Evolutionary conservation across 805 yeast species (phyloP).

Genomic region (Wickerhamomyces ciferrii): DNA sequence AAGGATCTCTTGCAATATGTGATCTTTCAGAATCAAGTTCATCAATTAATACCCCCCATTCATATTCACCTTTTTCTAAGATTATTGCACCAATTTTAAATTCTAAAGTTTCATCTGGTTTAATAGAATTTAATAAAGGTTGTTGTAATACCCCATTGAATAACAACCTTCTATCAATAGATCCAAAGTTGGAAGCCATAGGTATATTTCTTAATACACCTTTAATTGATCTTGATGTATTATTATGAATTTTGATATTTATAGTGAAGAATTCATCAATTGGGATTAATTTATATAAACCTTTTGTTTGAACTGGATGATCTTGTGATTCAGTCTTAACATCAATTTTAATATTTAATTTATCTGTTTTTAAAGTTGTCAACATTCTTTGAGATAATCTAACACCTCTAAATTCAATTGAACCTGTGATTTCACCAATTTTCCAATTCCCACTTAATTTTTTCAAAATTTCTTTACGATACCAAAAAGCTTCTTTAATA

Average conservation of each 20-base stretch:
- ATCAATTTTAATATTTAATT: slow-evolving; percentile 30
- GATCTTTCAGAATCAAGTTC: slow-evolving; percentile 32
- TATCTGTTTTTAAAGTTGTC: slow-evolving; percentile 43
- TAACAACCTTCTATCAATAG: slow-evolving; percentile 54
- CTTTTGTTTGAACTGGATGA: slow-evolving; percentile 12
- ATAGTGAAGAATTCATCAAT: slow-evolving; percentile 48
- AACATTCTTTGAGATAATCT: slow-evolving; percentile 60
- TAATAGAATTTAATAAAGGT: slow-evolving; percentile 36
- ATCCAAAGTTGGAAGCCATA: slow-evolving; percentile 25
- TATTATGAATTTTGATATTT: slow-evolving; percentile 44
- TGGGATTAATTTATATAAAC: slow-evolving; percentile 27
- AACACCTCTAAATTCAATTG: slow-evolving; percentile 61
- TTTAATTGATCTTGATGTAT: slow-evolving; percentile 31
- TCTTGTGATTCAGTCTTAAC: background rate
- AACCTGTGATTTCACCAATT: slow-evolving; percentile 42
- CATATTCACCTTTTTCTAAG: slow-evolving; percentile 74
- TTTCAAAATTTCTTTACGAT: slow-evolving; percentile 58
- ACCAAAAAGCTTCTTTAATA: slow-evolving; percentile 75
- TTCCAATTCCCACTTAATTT: slow-evolving; percentile 66
- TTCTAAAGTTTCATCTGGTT: slow-evolving; percentile 35
- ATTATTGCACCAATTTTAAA: slow-evolving; percentile 55
- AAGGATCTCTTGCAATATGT: slow-evolving; percentile 32
- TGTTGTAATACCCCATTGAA: slow-evolving; percentile 71
- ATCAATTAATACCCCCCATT: slow-evolving; percentile 68
- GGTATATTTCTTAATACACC: slow-evolving; percentile 65